A percentile compares a stretch with the other conserved stretches of the same genome.
phyloP scores from a whole-genome alignment of 2,329 filamentous ascomycete species.

The Clonostachys byssicola region DNA sequence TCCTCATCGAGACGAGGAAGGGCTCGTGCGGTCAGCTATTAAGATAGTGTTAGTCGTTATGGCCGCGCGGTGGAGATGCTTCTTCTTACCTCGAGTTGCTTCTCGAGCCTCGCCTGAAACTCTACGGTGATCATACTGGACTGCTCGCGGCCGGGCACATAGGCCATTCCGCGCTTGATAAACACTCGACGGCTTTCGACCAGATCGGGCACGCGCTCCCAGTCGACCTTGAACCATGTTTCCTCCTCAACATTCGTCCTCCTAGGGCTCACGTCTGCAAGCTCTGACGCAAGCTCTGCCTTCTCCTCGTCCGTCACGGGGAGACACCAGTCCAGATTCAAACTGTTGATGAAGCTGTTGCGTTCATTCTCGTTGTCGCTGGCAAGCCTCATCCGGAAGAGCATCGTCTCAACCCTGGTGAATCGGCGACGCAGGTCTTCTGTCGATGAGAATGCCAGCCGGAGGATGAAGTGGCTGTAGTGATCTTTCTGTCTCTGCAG shows the following conservation, averaged over 20 bases:
- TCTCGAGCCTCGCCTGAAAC: slow-evolving; percentile 75
- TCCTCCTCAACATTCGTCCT: slow-evolving; percentile 62
- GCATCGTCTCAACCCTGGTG: slow-evolving; percentile 77
- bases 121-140: slow-evolving; percentile 85
- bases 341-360: slow-evolving; percentile 67
- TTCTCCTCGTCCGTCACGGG: slow-evolving; percentile 76
- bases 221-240: slow-evolving; percentile 94
- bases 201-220: slow-evolving; percentile 87
- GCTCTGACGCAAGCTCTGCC: slow-evolving; percentile 52
- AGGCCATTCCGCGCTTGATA: slow-evolving; percentile 78
- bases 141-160: slow-evolving; percentile 84
- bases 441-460: slow-evolving; percentile 86
- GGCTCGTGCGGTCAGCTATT: slow-evolving; percentile 79
- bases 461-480: slow-evolving; percentile 95
- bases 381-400: slow-evolving; percentile 80
- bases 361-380: slow-evolving; percentile 73
- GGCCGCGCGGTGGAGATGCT: neutral
- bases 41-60: neutral
- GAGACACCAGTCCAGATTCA: slow-evolving; percentile 91
- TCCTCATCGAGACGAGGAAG: slow-evolving; percentile 93
- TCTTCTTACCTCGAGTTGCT: slow-evolving; percentile 68
- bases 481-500: slow-evolving; percentile 89
- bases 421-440: slow-evolving; percentile 89
- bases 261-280: slow-evolving; percentile 42
- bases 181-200: slow-evolving; percentile 77